phyloP scores from a whole-genome alignment of 2,329 filamentous ascomycete genomes.

The Penicillium sp. region DNA sequence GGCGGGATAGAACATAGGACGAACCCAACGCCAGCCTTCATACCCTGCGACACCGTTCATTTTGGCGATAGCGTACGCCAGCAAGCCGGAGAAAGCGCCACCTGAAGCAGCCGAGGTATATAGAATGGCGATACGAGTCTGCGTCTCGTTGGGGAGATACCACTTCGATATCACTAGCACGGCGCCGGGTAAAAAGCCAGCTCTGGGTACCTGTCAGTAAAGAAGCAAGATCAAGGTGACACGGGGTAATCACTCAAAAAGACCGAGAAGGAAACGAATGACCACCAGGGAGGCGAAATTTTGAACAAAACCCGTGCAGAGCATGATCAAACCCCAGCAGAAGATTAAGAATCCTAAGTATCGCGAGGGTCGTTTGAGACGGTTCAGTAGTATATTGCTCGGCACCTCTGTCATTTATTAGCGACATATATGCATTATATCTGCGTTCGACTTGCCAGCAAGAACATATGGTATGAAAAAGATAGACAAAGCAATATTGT shows the following conservation, averaged over 20 bases:
- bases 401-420: slow-evolving; percentile 54
- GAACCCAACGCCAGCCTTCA: slow-evolving; percentile 24
- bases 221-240: background rate
- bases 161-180: slow-evolving; percentile 78
- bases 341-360: slow-evolving; percentile 45
- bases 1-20: background rate
- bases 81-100: slow-evolving; percentile 78
- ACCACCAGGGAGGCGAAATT: slow-evolving; percentile 17
- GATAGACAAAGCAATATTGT: slow-evolving; percentile 72
- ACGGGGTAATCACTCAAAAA: slow-evolving; percentile 27
- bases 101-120: slow-evolving; percentile 76
- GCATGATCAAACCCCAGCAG: slow-evolving; percentile 22
- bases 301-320: slow-evolving; percentile 18
- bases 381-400: slow-evolving; percentile 24
- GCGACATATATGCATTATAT: slow-evolving; percentile 71
- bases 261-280: slow-evolving; percentile 15
- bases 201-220: slow-evolving; percentile 4
- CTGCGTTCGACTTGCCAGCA: slow-evolving; percentile 67
- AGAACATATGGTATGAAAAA: slow-evolving; percentile 81
- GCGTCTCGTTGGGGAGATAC: slow-evolving; percentile 76
- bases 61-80: slow-evolving; percentile 80
- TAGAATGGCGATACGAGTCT: slow-evolving; percentile 72
- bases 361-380: slow-evolving; percentile 42
- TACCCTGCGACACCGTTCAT: slow-evolving; percentile 64
- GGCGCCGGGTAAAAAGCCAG: slow-evolving; percentile 64